A percentile compares a stretch with the other conserved stretches of the same genome.
Conservation (phyloP, 805 yeast species). For the Monosporozyma aerobia region DNA sequence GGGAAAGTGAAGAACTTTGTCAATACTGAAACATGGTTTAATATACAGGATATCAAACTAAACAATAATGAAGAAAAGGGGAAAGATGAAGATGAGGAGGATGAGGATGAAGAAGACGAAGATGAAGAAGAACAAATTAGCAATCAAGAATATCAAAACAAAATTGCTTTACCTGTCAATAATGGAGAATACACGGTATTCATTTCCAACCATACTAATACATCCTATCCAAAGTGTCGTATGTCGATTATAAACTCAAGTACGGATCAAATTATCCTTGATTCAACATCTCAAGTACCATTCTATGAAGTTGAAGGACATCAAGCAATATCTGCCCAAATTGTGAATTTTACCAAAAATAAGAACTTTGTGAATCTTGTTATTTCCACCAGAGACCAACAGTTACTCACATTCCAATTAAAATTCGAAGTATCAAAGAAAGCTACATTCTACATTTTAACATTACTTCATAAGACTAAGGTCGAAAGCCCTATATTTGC, state of each 20-base stretch:
- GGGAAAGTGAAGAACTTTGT: constrained; percentile 21
- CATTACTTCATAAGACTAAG: constrained; percentile 51
- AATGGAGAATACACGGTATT: not conserved
- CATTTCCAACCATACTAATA: not conserved
- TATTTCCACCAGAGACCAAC: constrained; percentile 33
- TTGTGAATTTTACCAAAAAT: constrained; percentile 21
- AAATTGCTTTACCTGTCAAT: constrained; percentile 5
- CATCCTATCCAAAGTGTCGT: not conserved
- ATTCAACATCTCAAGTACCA: not conserved
- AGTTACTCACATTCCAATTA: constrained; percentile 14
- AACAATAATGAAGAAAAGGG: constrained; percentile 1
- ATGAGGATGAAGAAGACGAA: constrained; percentile 10
- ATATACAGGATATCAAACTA: constrained; percentile 3
- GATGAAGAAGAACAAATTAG: constrained; percentile 10
- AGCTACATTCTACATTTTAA: constrained; percentile 27
- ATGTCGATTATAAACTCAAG: not conserved
- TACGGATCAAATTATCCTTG: not conserved
- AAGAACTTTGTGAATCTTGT: constrained; percentile 30
- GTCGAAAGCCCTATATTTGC: constrained; percentile 41
- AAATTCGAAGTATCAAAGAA: constrained; percentile 17
- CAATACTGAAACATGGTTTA: constrained; percentile 18
- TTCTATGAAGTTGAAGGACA: not conserved
- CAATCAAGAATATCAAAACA: constrained; percentile 8
- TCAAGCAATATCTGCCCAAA: constrained; percentile 8
- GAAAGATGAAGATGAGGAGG: constrained; percentile 2